Evolutionary conservation across 2,329 filamentous ascomycete genomes (phyloP).

Genomic region (Sporothrix variecibatus): DNA sequence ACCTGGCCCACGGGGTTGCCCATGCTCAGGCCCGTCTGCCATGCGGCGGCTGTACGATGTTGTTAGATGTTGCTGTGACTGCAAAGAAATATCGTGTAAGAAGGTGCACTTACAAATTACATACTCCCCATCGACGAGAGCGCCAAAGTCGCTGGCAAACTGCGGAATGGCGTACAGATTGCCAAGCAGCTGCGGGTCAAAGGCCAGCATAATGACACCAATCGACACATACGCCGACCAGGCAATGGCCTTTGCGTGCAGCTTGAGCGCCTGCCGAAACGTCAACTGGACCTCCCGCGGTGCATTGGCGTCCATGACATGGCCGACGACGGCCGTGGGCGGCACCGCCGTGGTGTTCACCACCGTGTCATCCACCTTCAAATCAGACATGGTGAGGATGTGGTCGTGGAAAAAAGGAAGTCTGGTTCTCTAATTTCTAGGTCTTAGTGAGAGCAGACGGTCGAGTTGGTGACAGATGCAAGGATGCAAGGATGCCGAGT

Average conservation of each 20-base stretch:
- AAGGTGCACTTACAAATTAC: conserved; percentile 3
- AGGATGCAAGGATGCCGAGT: background rate
- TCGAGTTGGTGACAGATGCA: background rate
- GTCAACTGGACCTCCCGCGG: conserved; percentile 8
- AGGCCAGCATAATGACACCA: conserved; percentile 25
- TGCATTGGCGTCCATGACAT: background rate
- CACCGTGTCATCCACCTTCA: background rate
- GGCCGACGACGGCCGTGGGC: background rate
- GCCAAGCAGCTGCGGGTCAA: conserved; percentile 24
- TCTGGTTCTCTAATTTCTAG: background rate
- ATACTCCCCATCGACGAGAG: conserved; percentile 11
- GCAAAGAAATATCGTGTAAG: background rate
- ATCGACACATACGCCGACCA: conserved; percentile 24
- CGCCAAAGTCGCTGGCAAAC: conserved; percentile 22
- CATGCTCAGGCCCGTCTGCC: conserved; percentile 53
- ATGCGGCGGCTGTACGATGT: conserved; percentile 39
- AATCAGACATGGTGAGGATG: background rate
- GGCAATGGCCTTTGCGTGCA: conserved; percentile 14
- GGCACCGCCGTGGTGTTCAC: background rate
- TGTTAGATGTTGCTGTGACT: background rate
- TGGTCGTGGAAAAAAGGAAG: too few relatives aligned
- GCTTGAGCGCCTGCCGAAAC: conserved; percentile 5
- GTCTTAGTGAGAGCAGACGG: background rate
- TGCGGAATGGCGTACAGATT: conserved; percentile 17
- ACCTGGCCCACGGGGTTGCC: conserved; percentile 60